Conservation (phyloP, 179 eudicot genomes). For the Silene noctiflora region DNA sequence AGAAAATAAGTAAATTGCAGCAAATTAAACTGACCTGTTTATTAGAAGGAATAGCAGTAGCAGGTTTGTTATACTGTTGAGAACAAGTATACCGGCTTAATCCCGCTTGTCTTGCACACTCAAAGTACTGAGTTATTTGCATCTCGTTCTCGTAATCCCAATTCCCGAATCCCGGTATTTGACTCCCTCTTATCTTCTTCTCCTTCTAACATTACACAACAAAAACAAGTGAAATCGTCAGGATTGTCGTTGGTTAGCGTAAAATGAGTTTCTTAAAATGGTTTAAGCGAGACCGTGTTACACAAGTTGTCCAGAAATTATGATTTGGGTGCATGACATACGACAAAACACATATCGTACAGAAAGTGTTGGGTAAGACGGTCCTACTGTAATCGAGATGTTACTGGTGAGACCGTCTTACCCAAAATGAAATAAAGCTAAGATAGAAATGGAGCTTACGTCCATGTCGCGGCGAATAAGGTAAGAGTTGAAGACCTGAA, state of each 20-base stretch:
- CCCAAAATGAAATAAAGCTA: not conserved
- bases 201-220: not conserved
- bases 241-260: too few relatives aligned
- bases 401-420: not conserved
- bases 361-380: not conserved
- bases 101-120: conserved; percentile 58
- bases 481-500: not conserved
- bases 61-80: conserved; percentile 32
- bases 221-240: not conserved
- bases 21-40: conserved; percentile 10
- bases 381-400: not conserved
- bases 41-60: conserved; percentile 6
- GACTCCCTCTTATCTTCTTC: conserved; percentile 24
- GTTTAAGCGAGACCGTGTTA: not conserved
- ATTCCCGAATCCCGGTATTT: conserved; percentile 80
- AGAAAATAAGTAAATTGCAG: not conserved
- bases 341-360: too few relatives aligned
- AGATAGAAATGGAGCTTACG: conserved; percentile 2
- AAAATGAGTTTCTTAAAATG: not conserved
- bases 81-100: conserved; percentile 39
- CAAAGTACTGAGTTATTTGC: conserved; percentile 68
- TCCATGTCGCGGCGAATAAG: conserved; percentile 9
- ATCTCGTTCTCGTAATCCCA: conserved; percentile 64
- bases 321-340: not conserved
- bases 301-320: not conserved